Base-by-base conservation (phyloP, 177 flowering plant species). In the Telopea speciosissima region DNA sequence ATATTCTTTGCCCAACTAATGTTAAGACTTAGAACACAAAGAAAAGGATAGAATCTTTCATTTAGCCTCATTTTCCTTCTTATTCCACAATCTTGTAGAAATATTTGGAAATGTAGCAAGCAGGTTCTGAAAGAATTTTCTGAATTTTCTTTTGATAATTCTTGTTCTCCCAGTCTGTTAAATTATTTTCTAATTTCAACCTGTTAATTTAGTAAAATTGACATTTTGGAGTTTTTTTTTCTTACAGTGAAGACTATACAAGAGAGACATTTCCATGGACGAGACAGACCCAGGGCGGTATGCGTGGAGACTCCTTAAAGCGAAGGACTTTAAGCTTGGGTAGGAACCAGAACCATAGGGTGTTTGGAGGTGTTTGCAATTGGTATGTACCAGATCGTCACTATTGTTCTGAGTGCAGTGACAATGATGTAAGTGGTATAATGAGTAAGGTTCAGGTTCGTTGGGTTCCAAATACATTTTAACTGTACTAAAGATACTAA, bases 241-340 rank as follows among this genome's bases (percentile, higher is more conserved):
- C 45, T 69, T 84, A 59, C 90, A 93, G 97, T 70, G 89, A 89
- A 59, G 91, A 84, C 22, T 81, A 76, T 77, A 59, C 75, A 36
- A 80, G 79, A 72, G 91, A 87, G 72, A 70, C 81, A 58, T 85
- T 79, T 64, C 79, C 80, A 63, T 81, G 90, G 85, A 81, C 68
- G 75, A 87, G 85, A 58, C 86, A 86, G 26, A 77, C 70, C 25
- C 81, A 79, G 73, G 85, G 80, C 7, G 67, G 42, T 17, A 69
- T 76, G 45, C 80, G 76, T 40, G 78, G 75, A 66, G 86, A 81
- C 62, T 63, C 76, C 64, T 68, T 75, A 62, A 75, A 49, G 52
- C 77, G 67, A 71, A 81, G 87, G 82, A 76, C 78, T 63, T 63
- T 74, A 72, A 82, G 79, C 75, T 28, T 77, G 21, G 79, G 84